These are phyloP conservation scores for Begonia loranthoides DNA, from an alignment of 306 rosid genomes.

Conservation along the genomic window DNA sequence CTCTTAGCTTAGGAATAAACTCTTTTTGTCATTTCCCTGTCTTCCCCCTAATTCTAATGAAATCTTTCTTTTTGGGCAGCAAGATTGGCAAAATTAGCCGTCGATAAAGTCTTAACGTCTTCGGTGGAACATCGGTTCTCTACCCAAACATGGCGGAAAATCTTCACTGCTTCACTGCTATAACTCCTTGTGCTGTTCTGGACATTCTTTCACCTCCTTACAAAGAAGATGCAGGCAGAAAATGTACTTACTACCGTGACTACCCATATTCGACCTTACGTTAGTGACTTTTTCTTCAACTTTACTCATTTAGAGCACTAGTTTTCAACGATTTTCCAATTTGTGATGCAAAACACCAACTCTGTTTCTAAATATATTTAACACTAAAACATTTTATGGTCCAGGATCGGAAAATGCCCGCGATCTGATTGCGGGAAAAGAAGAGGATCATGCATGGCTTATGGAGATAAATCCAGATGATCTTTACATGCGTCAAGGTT, in stretches of 20 bases:
- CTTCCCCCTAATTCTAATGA: neutral
- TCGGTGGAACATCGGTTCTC: slow-evolving; percentile 61
- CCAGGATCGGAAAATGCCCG: slow-evolving; percentile 39
- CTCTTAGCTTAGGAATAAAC: too few relatives aligned
- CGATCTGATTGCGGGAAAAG: slow-evolving; percentile 26
- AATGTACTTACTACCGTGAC: slow-evolving; percentile 71
- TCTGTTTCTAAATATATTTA: neutral
- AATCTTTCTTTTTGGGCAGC: slow-evolving; percentile 25
- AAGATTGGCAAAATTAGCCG: slow-evolving; percentile 69
- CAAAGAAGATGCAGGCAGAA: slow-evolving; percentile 66
- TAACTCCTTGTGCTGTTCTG: slow-evolving; percentile 76
- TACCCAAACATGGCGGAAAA: slow-evolving; percentile 80
- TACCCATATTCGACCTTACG: slow-evolving; percentile 61
- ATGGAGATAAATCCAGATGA: slow-evolving; percentile 50
- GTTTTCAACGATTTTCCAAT: too few relatives aligned
- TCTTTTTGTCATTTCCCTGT: too few relatives aligned
- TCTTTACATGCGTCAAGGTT: slow-evolving; percentile 66
- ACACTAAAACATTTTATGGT: slow-evolving; percentile 1
- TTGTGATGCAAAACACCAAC: too few relatives aligned
- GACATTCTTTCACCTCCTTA: slow-evolving; percentile 88
- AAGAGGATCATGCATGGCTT: slow-evolving; percentile 88
- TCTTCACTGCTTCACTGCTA: slow-evolving; percentile 82
- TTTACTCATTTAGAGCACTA: neutral
- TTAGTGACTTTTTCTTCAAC: slow-evolving; percentile 23
- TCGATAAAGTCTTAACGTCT: slow-evolving; percentile 58